Evolutionary conservation across 371 early-diverging fungal species (phyloP).

Genomic region (Mucor plumbeus): DNA sequence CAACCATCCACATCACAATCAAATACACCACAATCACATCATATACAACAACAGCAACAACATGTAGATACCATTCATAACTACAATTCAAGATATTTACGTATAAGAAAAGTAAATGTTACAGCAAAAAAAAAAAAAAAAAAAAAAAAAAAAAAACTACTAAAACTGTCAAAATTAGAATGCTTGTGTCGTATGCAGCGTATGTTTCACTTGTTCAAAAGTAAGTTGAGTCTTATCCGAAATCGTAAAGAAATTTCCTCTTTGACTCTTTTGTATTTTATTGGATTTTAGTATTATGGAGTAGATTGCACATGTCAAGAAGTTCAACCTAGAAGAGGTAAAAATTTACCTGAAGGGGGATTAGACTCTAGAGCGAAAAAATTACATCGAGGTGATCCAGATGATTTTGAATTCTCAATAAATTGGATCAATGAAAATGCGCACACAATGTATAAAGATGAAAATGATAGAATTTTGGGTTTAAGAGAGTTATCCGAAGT

Average conservation of each 20-base stretch:
- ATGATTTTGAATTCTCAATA: constrained; percentile 41
- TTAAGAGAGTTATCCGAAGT: constrained; percentile 32
- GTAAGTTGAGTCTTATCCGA: constrained; percentile 15
- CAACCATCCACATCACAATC: neutral
- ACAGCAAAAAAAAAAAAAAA: neutral
- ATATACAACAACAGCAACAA: neutral
- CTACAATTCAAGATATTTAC: constrained; percentile 9
- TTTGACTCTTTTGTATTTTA: neutral
- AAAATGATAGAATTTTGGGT: constrained; percentile 19
- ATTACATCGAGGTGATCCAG: constrained; percentile 23
- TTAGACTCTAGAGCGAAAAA: constrained; percentile 46
- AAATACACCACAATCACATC: neutral
- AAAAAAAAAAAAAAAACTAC: constrained; percentile 1
- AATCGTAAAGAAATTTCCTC: neutral
- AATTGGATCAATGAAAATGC: constrained; percentile 38
- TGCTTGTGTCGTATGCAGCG: constrained; percentile 33
- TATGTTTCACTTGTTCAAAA: constrained; percentile 36
- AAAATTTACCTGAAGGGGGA: constrained; percentile 37
- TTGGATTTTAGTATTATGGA: constrained; percentile 36
- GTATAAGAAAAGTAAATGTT: constrained; percentile 10
- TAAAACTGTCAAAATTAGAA: constrained; percentile 9
- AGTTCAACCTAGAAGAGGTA: constrained; percentile 41
- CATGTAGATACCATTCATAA: neutral
- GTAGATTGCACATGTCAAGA: constrained; percentile 33
- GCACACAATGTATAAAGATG: constrained; percentile 30